Evolutionary conservation across 768 basidiomycete genomes (phyloP).

Genomic region (Lactarius sanguifluus): DNA sequence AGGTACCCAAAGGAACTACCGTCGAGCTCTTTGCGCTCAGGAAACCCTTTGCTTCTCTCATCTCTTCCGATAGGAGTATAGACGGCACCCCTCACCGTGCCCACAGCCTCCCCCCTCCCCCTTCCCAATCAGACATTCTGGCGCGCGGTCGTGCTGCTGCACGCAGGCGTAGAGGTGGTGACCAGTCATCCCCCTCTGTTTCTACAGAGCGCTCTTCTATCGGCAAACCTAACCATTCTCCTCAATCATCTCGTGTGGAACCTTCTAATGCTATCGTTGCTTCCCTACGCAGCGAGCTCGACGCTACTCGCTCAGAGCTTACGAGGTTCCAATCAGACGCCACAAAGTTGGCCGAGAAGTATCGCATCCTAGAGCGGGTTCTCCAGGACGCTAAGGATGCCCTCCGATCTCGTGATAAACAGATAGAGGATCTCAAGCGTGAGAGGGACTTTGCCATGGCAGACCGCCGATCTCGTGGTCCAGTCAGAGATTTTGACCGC

Average conservation of each 20-base stretch:
- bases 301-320: slow-evolving; percentile 52
- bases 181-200: slow-evolving; percentile 29
- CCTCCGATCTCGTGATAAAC: slow-evolving; percentile 55
- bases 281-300: slow-evolving; percentile 57
- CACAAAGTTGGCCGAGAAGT: slow-evolving; percentile 59
- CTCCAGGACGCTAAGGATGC: slow-evolving; percentile 64
- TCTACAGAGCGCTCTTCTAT: slow-evolving; percentile 26
- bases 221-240: slow-evolving; percentile 19
- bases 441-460: slow-evolving; percentile 31
- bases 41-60: slow-evolving; percentile 25
- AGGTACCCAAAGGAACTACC: slow-evolving; percentile 28
- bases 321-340: slow-evolving; percentile 55
- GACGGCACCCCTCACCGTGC: slow-evolving; percentile 24
- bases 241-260: slow-evolving; percentile 23
- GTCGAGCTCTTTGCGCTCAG: slow-evolving; percentile 30
- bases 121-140: slow-evolving; percentile 29
- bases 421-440: slow-evolving; percentile 54
- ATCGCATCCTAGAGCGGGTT: slow-evolving; percentile 59
- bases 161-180: slow-evolving; percentile 30
- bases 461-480: slow-evolving; percentile 24
- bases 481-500: slow-evolving; percentile 25
- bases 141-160: slow-evolving; percentile 28
- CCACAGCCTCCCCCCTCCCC: slow-evolving; percentile 19
- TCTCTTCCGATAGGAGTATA: slow-evolving; percentile 22
- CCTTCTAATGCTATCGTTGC: slow-evolving; percentile 25